A percentile compares a stretch with the other conserved stretches of the same genome.
Conservation (phyloP, 1,139 yeast genomes). For the Yamadazyma friedrichii region DNA sequence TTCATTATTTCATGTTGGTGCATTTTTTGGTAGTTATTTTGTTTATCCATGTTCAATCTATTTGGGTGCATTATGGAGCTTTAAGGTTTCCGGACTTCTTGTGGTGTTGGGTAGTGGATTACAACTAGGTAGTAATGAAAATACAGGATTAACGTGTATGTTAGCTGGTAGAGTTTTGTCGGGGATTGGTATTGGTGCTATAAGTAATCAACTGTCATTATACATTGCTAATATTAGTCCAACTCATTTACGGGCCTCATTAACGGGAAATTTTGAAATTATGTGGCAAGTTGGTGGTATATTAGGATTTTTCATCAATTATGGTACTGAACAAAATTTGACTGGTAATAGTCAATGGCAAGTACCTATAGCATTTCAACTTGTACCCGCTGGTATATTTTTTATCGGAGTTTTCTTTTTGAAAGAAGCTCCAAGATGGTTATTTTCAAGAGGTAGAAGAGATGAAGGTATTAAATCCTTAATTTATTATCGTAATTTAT, state of each 20-base stretch:
- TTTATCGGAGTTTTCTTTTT: slow-evolving; percentile 37
- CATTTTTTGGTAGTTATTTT: slow-evolving; percentile 30
- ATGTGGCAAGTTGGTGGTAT: slow-evolving; percentile 52
- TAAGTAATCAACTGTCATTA: slow-evolving; percentile 33
- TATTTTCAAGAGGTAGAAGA: slow-evolving; percentile 31
- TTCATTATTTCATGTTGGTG: slow-evolving; percentile 37
- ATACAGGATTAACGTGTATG: slow-evolving; percentile 12
- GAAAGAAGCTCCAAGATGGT: slow-evolving; percentile 51
- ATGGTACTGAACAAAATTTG: slow-evolving; percentile 30
- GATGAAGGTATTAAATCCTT: slow-evolving; percentile 34
- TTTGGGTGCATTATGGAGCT: slow-evolving; percentile 26
- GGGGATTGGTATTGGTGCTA: slow-evolving; percentile 37
- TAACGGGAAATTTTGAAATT: slow-evolving; percentile 51
- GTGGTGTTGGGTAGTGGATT: slow-evolving; percentile 46
- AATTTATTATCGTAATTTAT: slow-evolving; percentile 27
- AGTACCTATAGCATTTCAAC: slow-evolving; percentile 40
- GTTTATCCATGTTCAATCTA: slow-evolving; percentile 30
- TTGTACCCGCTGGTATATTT: slow-evolving; percentile 43
- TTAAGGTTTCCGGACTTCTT: slow-evolving; percentile 29
- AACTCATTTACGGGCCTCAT: slow-evolving; percentile 30
- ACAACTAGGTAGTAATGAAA: slow-evolving; percentile 10
- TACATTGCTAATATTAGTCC: slow-evolving; percentile 33
- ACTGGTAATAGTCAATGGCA: slow-evolving; percentile 30
- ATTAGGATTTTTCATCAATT: slow-evolving; percentile 42
- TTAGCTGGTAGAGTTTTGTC: slow-evolving; percentile 30